A percentile compares a stretch with the other conserved stretches of the same genome.
These are phyloP conservation scores for Pythium diclinum DNA, from an alignment of 352 stramenopile genomes.

Conservation along the genomic window DNA sequence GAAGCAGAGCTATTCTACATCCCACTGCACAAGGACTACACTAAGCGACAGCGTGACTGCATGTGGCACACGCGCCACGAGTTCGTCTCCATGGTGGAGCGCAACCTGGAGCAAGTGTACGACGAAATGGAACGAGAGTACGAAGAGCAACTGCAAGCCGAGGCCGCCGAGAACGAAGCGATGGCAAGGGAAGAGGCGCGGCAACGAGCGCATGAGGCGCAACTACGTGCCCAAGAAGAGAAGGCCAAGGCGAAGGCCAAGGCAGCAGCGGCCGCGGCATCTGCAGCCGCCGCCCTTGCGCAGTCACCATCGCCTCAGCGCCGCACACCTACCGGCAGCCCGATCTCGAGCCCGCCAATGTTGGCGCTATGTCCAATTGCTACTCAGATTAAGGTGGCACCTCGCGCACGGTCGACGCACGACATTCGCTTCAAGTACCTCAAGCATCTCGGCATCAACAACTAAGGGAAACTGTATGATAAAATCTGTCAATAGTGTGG, in stretches of 20 bases:
- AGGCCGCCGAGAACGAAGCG: constrained; percentile 64
- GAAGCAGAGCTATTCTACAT: constrained; percentile 88
- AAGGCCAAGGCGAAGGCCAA: constrained; percentile 29
- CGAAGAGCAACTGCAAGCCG: constrained; percentile 59
- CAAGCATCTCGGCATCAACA: constrained; percentile 84
- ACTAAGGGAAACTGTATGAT: constrained; percentile 31
- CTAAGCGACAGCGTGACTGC: constrained; percentile 79
- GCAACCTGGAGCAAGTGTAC: constrained; percentile 83
- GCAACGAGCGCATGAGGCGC: constrained; percentile 46
- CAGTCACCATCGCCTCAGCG: constrained; percentile 32
- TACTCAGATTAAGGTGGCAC: constrained; percentile 73
- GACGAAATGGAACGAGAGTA: constrained; percentile 88
- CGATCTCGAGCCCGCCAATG: constrained; percentile 36
- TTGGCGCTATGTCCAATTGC: constrained; percentile 45
- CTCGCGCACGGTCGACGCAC: constrained; percentile 62
- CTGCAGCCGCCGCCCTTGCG: constrained; percentile 23
- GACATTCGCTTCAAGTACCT: constrained; percentile 88
- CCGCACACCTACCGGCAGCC: constrained; percentile 9
- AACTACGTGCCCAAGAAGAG: constrained; percentile 23
- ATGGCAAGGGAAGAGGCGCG: constrained; percentile 68
- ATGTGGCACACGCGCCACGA: constrained; percentile 85
- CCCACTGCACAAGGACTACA: constrained; percentile 78
- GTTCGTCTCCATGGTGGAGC: constrained; percentile 87
- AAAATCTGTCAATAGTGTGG: constrained; percentile 5
- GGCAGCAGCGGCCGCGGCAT: constrained; percentile 10